Base-by-base conservation (phyloP, 2,329 filamentous ascomycete species). In the Keithomyces neogunnii region DNA sequence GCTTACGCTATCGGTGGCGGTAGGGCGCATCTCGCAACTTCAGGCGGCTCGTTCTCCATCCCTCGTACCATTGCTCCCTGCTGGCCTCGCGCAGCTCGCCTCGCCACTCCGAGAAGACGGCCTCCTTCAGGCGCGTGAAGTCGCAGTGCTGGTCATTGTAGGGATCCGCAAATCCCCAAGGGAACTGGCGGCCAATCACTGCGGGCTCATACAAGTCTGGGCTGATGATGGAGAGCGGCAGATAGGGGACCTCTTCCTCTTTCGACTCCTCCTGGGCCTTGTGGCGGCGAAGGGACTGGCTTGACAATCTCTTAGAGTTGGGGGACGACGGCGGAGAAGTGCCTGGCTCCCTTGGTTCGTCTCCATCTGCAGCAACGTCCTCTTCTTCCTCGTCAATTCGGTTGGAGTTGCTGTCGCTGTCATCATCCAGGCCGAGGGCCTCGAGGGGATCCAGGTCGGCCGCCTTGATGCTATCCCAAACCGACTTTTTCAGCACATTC, bases 81-180 rank as follows among this genome's bases (percentile, higher is more conserved):
- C 89, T 95, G 49, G 89, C 87, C 67, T 96, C 89, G 54, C 92
- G 86, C 54, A 99, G 76, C 65, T 99, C 93, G 43, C 80, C 80
- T 48, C 92, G 86, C 93, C 93, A 99, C 63, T 97, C 92, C 57
- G 76, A 84, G 68, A 99, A 99, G 33, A 99, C 88, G 6, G 86
- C 85, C 53, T 97, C 91, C 71, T 93, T 93, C 59, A 99, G 78
- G 55, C 86, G 85, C 51, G 87, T 76, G 67, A 96, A 99, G 69
- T 99, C 93, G 71, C 93, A 99, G 71, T 99, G 93, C 60, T 88
- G 82, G 32, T 84, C 77, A 62, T 97, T 85, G 73, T 93, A 91
- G 0, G 93, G 93, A 63, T 97, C 89, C 4, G 93, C 93, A 60
- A 96, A 95, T 5, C 93, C 93, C 93, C 93, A 99, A 0, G 93